Evolutionary conservation across 2,329 filamentous ascomycete genomes (phyloP).

Genomic region (Akanthomyces lecanii): DNA sequence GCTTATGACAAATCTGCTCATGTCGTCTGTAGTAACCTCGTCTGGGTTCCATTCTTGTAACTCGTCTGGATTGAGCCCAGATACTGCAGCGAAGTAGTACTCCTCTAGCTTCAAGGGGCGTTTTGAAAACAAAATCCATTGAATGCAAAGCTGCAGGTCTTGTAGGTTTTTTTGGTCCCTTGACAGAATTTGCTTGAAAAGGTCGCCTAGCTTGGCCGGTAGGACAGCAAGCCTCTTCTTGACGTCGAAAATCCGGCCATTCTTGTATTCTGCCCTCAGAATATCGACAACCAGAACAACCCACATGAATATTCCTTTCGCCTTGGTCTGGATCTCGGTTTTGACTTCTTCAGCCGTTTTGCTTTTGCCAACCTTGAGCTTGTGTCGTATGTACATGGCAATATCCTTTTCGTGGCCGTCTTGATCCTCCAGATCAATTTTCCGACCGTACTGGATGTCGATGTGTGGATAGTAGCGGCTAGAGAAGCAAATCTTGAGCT

Average conservation of each 20-base stretch:
- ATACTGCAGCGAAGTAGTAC: slow-evolving; percentile 33
- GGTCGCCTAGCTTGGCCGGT: slow-evolving; percentile 36
- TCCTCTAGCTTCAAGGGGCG: slow-evolving; percentile 39
- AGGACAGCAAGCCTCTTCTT: slow-evolving; percentile 30
- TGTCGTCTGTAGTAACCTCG: slow-evolving; percentile 20
- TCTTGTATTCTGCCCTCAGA: slow-evolving; percentile 31
- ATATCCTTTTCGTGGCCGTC: slow-evolving; percentile 26
- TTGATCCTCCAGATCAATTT: slow-evolving; percentile 26
- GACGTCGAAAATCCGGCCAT: slow-evolving; percentile 25
- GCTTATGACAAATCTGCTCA: slow-evolving; percentile 32
- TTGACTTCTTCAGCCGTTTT: neutral
- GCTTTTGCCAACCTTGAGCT: slow-evolving; percentile 13
- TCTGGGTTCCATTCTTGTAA: slow-evolving; percentile 24
- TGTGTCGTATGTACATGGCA: slow-evolving; percentile 17
- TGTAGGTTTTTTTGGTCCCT: slow-evolving; percentile 41
- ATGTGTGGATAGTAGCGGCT: slow-evolving; percentile 47
- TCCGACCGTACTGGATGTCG: slow-evolving; percentile 25
- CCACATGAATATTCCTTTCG: slow-evolving; percentile 43
- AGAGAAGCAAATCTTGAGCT: slow-evolving; percentile 39
- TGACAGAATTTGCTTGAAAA: slow-evolving; percentile 49
- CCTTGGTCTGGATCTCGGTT: slow-evolving; percentile 30
- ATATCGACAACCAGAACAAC: slow-evolving; percentile 36
- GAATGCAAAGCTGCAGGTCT: slow-evolving; percentile 42
- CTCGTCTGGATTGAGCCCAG: neutral
- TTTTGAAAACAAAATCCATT: slow-evolving; percentile 49